Base-by-base conservation (phyloP, 2,329 filamentous ascomycete species). In the Zymoseptoria crescenta region DNA sequence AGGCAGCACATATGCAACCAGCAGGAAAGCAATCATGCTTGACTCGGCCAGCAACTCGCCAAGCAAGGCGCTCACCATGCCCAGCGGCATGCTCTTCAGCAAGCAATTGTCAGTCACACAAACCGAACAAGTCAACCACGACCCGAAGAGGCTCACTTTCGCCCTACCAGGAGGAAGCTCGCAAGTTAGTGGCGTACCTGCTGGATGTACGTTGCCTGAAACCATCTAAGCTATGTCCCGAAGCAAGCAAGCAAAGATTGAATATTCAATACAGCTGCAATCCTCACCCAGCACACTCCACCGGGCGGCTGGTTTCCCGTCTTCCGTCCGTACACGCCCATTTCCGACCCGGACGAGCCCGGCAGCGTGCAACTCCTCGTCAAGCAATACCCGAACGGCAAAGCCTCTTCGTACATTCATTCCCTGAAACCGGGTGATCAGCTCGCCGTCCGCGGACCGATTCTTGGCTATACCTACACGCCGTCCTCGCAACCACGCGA, bases 311-410 rank as follows among this genome's bases (percentile, higher is more conserved):
- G 79, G 76, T 68, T 84, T 3, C 86, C 87, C 0, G 81, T 82
- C 1, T 71, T 86, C 9, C 77, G 87, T 49, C 87, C 86, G 0
- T 89, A 89, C 65, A 88, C 86, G 0, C 87, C 87, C 0, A 76
- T 87, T 55, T 84, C 77, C 62, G 72, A 78, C 49, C 73, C 69
- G 81, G 82, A 83, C 45, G 76, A 84, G 45, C 76, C 77, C 1
- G 86, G 86, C 5, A 76, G 76, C 58, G 66, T 90, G 6, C 84
- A 88, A 8, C 75, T 89, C 19, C 74, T 89, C 52, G 80, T 90
- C 13, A 90, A 89, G 72, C 77, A 81, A 59, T 90, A 89, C 66
- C 85, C 86, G 2, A 74, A 80, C 55, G 87, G 87, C 61, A 84
- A 83, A 72, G 81, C 81, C 49, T 87, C 83, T 65, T 80, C 77